These are phyloP conservation scores for Rhizophagus clarus DNA, from an alignment of 192 early-diverging fungal genomes.

Conservation along the genomic window DNA sequence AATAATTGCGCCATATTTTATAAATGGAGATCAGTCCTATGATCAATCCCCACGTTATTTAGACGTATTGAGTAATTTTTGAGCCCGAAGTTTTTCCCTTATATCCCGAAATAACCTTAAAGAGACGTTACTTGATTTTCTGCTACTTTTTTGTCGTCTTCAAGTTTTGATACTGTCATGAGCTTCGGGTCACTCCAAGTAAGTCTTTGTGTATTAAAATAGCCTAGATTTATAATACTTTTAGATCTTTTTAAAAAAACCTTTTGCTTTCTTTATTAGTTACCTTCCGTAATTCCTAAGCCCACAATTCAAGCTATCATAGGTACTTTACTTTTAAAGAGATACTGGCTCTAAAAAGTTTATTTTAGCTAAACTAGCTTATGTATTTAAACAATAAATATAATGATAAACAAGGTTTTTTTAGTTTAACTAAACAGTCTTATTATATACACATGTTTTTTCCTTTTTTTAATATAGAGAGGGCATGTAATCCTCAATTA, in stretches of 20 bases:
- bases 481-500: constrained; percentile 72
- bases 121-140: too few species aligned
- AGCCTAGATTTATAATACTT: background rate
- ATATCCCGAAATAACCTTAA: too few species aligned
- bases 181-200: constrained; percentile 8
- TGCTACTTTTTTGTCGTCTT: too few species aligned
- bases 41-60: too few species aligned
- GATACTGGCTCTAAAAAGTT: background rate
- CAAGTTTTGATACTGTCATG: background rate
- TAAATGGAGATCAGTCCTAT: too few species aligned
- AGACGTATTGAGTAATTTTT: too few species aligned
- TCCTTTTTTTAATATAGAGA: constrained; percentile 51
- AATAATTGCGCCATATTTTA: too few species aligned
- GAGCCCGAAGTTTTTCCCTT: too few species aligned
- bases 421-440: background rate
- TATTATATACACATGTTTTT: background rate
- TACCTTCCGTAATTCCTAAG: constrained; percentile 9
- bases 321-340: background rate
- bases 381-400: background rate
- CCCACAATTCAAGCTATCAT: constrained; percentile 1
- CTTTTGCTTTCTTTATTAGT: background rate
- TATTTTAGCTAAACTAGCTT: background rate
- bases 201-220: background rate
- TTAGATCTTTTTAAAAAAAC: background rate
- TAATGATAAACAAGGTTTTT: background rate